These are phyloP conservation scores for Brassica balearica DNA, from an alignment of 441 rosid genomes.

Conservation along the genomic window DNA sequence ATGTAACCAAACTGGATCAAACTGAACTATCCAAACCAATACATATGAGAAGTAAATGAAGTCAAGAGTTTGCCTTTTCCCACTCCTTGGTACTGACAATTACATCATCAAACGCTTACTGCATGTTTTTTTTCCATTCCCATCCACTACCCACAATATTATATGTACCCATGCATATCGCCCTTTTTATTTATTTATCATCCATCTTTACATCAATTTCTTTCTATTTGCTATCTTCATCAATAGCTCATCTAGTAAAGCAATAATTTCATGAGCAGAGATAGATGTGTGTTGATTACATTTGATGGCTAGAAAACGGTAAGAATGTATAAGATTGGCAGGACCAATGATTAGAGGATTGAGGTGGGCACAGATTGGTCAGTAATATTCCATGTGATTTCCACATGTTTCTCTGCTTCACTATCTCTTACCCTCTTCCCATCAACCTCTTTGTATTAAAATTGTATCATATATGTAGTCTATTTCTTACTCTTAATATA, in stretches of 20 bases:
- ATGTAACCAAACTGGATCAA: conserved; percentile 24
- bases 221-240: neutral
- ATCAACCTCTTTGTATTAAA: conserved; percentile 11
- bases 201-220: neutral
- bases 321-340: conserved; percentile 23
- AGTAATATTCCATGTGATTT: conserved; percentile 43
- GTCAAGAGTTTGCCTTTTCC: conserved; percentile 37
- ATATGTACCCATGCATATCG: conserved; percentile 24
- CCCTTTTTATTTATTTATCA: neutral
- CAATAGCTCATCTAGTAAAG: conserved; percentile 17
- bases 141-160: conserved; percentile 32
- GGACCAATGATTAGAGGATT: conserved; percentile 30
- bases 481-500: neutral
- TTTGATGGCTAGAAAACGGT: conserved; percentile 24
- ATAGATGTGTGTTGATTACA: conserved; percentile 19
- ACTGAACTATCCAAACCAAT: conserved; percentile 17
- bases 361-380: conserved; percentile 44
- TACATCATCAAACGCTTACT: conserved; percentile 30
- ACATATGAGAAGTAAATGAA: conserved; percentile 14
- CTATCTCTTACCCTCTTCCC: conserved; percentile 36
- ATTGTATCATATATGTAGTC: neutral
- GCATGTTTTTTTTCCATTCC: conserved; percentile 25
- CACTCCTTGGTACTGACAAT: conserved; percentile 36
- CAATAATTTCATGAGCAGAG: conserved; percentile 1
- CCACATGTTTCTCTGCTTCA: conserved; percentile 44